Evolutionary conservation across 2,329 filamentous ascomycete genomes (phyloP).

Genomic region (Colletotrichum sp.): DNA sequence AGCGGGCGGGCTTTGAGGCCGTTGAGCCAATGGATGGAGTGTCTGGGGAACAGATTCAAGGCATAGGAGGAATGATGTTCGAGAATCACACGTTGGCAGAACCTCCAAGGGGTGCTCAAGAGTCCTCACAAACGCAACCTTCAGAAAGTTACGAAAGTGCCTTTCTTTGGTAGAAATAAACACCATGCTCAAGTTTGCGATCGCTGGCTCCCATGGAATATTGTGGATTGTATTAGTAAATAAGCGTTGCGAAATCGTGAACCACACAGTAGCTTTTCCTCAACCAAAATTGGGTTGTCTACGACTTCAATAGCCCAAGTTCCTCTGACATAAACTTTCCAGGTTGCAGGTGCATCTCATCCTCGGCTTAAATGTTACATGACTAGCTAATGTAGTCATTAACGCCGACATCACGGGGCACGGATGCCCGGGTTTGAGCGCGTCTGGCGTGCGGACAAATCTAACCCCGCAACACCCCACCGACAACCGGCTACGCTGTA

Average conservation of each 20-base stretch:
- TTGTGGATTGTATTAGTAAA: neutral
- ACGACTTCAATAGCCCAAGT: neutral
- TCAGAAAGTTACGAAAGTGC: neutral
- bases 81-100: neutral
- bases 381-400: neutral
- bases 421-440: neutral
- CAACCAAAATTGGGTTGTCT: neutral
- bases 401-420: neutral
- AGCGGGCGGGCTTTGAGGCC: neutral
- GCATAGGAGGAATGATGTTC: neutral
- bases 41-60: neutral
- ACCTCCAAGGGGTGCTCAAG: neutral
- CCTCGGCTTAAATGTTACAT: neutral
- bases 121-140: neutral
- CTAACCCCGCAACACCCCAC: neutral
- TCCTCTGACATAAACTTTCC: neutral
- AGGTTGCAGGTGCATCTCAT: neutral
- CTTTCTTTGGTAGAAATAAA: conserved; percentile 2
- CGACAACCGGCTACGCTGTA: neutral
- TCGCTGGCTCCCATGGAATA: neutral
- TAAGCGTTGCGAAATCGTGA: neutral
- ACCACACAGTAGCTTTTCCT: neutral
- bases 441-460: neutral
- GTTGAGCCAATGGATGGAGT: neutral
- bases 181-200: neutral